These are phyloP conservation scores for Globisporangium nagaii DNA, from an alignment of 352 stramenopile species.

Conservation along the genomic window DNA sequence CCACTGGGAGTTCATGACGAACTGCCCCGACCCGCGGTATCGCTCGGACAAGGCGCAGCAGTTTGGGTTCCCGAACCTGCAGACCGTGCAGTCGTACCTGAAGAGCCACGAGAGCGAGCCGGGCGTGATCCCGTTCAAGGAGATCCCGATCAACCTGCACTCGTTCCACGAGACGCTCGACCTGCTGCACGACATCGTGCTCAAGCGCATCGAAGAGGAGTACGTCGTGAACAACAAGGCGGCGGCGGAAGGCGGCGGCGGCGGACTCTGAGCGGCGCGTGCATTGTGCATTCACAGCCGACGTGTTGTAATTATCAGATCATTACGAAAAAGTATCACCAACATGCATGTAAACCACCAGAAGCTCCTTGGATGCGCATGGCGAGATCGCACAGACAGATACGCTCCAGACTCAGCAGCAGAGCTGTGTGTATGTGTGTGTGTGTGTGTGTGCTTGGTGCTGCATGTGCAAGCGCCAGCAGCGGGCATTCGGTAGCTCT, in stretches of 20 bases:
- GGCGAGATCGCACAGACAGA: neutral
- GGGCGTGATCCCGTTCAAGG: constrained; percentile 56
- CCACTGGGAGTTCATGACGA: constrained; percentile 75
- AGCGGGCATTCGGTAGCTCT: too few relatives aligned
- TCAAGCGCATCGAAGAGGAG: constrained; percentile 79
- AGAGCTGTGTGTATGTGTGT: too few relatives aligned
- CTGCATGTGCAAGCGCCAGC: too few relatives aligned
- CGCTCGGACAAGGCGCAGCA: constrained; percentile 35
- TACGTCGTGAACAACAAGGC: constrained; percentile 27
- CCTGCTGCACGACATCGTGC: constrained; percentile 79
- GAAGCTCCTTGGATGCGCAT: neutral
- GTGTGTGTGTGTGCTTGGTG: too few relatives aligned
- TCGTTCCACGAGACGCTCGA: constrained; percentile 86
- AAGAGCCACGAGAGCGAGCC: constrained; percentile 36
- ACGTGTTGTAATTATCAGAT: neutral
- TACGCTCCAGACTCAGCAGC: neutral
- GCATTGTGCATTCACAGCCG: neutral
- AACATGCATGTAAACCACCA: neutral
- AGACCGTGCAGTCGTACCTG: constrained; percentile 76
- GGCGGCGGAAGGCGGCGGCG: neutral
- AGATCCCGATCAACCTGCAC: constrained; percentile 78
- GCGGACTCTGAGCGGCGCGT: neutral
- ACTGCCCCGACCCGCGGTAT: constrained; percentile 82
- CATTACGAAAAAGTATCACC: neutral
- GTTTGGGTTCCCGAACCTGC: constrained; percentile 66